Percentiles rank a stretch among this genome's conserved stretches.
These are phyloP conservation scores for Paracoccidioides brasiliensis DNA, from an alignment of 2,329 filamentous ascomycete genomes.

Conservation along the genomic window DNA sequence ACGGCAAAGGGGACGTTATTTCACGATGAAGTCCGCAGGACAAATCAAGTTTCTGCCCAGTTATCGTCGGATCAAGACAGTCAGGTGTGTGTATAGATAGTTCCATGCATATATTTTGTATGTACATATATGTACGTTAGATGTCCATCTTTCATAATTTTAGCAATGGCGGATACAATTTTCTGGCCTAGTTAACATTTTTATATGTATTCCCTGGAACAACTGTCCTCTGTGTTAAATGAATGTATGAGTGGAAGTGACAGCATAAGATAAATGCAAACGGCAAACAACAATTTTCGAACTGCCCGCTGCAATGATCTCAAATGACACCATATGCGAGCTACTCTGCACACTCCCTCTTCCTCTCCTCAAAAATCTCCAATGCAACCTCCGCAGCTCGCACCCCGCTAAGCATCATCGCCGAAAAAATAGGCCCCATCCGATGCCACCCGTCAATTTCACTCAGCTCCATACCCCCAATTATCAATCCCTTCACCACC, in stretches of 20 bases:
- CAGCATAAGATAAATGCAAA: too few relatives aligned
- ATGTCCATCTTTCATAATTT: too few relatives aligned
- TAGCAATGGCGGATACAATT: background rate
- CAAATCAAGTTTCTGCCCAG: background rate
- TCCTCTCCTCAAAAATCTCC: constrained; percentile 57
- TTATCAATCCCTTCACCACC: constrained; percentile 73
- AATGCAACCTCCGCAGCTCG: constrained; percentile 80
- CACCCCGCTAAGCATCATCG: constrained; percentile 76
- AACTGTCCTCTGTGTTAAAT: too few relatives aligned
- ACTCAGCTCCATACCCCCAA: constrained; percentile 89
- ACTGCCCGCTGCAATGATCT: too few relatives aligned
- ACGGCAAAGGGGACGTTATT: background rate
- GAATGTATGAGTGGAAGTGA: too few relatives aligned
- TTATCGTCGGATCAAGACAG: background rate
- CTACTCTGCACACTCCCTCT: constrained; percentile 53
- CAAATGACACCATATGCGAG: background rate
- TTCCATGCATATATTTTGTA: background rate
- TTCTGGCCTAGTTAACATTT: background rate
- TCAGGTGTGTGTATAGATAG: background rate
- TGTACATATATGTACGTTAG: background rate
- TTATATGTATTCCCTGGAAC: too few relatives aligned
- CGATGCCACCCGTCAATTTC: constrained; percentile 85
- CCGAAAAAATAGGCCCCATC: constrained; percentile 81
- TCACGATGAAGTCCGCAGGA: background rate
- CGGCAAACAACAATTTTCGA: too few relatives aligned